phyloP scores from a whole-genome alignment of 305 asterid species.

The Fraxinus floribunda region DNA sequence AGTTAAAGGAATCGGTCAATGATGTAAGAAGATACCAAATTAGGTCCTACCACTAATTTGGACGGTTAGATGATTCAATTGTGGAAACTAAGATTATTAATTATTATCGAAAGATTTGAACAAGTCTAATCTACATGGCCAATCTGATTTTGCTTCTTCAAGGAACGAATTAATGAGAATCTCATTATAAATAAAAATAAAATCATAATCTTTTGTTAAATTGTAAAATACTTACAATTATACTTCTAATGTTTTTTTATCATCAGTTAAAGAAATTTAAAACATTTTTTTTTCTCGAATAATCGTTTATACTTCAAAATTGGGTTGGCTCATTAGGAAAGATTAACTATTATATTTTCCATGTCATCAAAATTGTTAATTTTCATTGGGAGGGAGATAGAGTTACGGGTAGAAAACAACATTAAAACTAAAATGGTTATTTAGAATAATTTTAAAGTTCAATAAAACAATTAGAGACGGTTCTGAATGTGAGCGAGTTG shows the following conservation, averaged over 20 bases:
- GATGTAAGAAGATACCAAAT: background rate
- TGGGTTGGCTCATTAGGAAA: background rate
- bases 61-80: slow-evolving; percentile 25
- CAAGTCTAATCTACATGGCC: background rate
- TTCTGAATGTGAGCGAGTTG: no score
- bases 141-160: background rate
- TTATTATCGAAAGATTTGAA: slow-evolving; percentile 21
- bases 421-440: no score
- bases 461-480: background rate
- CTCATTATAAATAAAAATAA: background rate
- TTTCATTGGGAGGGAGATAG: background rate
- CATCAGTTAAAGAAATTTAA: background rate
- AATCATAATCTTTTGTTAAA: background rate
- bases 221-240: background rate
- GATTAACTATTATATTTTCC: no score
- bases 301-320: background rate
- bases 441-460: background rate
- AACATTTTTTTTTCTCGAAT: background rate
- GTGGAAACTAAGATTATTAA: background rate
- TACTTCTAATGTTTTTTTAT: no score
- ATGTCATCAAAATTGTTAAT: background rate
- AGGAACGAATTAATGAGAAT: background rate
- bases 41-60: slow-evolving; percentile 29
- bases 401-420: no score
- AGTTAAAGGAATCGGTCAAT: slow-evolving; percentile 18